Evolutionary conservation across 2,329 filamentous ascomycete species (phyloP).

Genomic region (Pseudocercospora macadamiae): DNA sequence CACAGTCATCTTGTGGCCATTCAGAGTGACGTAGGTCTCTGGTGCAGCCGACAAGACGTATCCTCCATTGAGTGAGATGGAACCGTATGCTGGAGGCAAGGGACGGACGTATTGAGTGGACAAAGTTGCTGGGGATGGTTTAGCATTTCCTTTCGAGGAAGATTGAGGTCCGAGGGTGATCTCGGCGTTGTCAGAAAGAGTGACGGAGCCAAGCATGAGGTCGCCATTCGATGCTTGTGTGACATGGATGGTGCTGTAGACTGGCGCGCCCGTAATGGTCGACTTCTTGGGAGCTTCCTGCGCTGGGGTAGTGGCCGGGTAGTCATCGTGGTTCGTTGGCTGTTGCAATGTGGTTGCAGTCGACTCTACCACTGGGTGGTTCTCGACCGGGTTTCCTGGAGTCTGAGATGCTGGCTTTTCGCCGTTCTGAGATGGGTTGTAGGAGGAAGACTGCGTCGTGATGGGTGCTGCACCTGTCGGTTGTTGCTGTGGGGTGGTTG

Average conservation of each 20-base stretch:
- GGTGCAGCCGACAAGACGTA: neutral
- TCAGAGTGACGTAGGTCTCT: neutral
- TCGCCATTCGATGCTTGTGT: slow-evolving; percentile 19
- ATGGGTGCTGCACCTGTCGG: neutral
- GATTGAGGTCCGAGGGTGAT: slow-evolving; percentile 17
- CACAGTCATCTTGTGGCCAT: slow-evolving; percentile 3
- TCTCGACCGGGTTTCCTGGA: neutral
- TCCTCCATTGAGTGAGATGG: neutral
- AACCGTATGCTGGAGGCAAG: neutral
- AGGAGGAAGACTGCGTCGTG: neutral
- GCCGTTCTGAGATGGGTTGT: neutral
- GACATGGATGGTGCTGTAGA: slow-evolving; percentile 10
- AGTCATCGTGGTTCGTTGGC: neutral
- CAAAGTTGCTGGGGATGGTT: slow-evolving; percentile 9
- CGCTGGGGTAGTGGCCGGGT: neutral
- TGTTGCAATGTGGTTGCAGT: neutral
- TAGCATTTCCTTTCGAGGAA: slow-evolving; percentile 13
- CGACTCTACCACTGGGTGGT: neutral
- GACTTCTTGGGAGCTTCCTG: neutral
- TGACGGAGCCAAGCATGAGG: slow-evolving; percentile 20
- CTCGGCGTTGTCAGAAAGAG: slow-evolving; percentile 12
- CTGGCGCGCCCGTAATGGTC: slow-evolving; percentile 11
- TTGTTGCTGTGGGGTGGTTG: neutral
- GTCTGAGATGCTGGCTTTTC: neutral
- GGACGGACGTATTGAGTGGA: neutral